Percentiles rank a stretch among this genome's conserved stretches.
Evolutionary conservation across 2,329 filamentous ascomycete species (phyloP).

Genomic region (Cladosporium sp.): DNA sequence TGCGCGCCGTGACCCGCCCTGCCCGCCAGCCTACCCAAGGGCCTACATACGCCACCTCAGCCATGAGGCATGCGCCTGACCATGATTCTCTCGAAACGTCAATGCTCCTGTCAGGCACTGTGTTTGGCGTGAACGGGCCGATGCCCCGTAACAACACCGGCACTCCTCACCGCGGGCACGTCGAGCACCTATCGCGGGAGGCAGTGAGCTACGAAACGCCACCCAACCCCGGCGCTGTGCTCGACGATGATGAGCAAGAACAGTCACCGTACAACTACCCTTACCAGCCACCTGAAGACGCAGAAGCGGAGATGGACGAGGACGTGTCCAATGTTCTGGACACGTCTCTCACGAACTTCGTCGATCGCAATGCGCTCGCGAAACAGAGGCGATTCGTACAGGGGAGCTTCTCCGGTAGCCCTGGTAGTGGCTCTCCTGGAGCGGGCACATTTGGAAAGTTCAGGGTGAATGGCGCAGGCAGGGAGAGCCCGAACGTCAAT

Average conservation of each 20-base stretch:
- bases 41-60: slow-evolving; percentile 9
- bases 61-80: not conserved
- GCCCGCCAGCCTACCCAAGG: slow-evolving; percentile 7
- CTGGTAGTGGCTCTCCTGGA: not conserved
- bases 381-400: slow-evolving; percentile 16
- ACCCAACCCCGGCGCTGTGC: slow-evolving; percentile 25
- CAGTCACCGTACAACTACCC: slow-evolving; percentile 8
- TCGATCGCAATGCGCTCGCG: slow-evolving; percentile 15
- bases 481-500: slow-evolving; percentile 14
- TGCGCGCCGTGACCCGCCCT: slow-evolving; percentile 21
- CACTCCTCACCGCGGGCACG: not conserved
- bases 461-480: not conserved
- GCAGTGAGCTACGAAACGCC: slow-evolving; percentile 27
- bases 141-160: slow-evolving; percentile 17
- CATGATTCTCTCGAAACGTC: slow-evolving; percentile 16
- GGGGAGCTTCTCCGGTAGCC: not conserved
- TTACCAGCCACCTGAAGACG: slow-evolving; percentile 10
- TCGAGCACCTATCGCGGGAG: not conserved
- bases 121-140: slow-evolving; percentile 24
- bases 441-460: slow-evolving; percentile 9
- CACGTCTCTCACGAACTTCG: slow-evolving; percentile 12
- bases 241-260: slow-evolving; percentile 18
- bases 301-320: slow-evolving; percentile 11
- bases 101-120: slow-evolving; percentile 26
- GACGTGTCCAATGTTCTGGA: slow-evolving; percentile 13